Base-by-base conservation (phyloP, 192 early-diverging fungal species). In the Mortierella antarctica region DNA sequence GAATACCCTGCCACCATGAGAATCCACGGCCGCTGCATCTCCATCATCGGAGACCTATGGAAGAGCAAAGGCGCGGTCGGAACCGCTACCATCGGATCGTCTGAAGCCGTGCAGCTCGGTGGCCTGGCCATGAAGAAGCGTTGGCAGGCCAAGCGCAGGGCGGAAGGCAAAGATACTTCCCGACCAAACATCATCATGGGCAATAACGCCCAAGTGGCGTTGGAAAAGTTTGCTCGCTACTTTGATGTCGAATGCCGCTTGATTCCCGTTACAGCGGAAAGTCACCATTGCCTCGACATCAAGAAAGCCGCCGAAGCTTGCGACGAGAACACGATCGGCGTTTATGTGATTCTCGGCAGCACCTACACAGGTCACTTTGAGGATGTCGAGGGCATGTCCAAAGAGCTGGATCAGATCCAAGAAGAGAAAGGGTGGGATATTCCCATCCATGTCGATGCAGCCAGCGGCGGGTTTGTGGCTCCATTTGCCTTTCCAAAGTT, bases 251-350 rank as follows among this genome's bases (percentile, higher is more conserved):
- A 68, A 40, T 48, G 52, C 46, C 53, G 62, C 17, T 0, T 57
- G 65, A 52, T 75, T 5, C 59, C 73, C 2, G 54, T 73, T n/a
- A 55, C 66, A 62, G 59, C 65, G 0, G 70, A 78, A 45, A 73
- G 78, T 45, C 75, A 72, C 49, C 86, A 87, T 62, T 88, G 79
- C 70, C 83, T 95, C 66, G 86, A 86, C 57, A 72, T 91, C 50
- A 72, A 91, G 48, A 85, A 90, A 68, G 93, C 93, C n/a, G 70
- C 89, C 8, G 83, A 89, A 12, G 79, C 89, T 63, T 82, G 92
- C 41, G 93, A 96, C 75, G 93, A 95, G 73, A 95, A 96, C 82
- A 96, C 95, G 6, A 93, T 96, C 31, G 95, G 93, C 75, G 83
- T 94, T 64, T 88, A 76, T 67, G 81, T 89, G 17, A 95, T 94